Base-by-base conservation (phyloP, 202 grass and related monocot genomes). In the Elaeis oleifera region DNA sequence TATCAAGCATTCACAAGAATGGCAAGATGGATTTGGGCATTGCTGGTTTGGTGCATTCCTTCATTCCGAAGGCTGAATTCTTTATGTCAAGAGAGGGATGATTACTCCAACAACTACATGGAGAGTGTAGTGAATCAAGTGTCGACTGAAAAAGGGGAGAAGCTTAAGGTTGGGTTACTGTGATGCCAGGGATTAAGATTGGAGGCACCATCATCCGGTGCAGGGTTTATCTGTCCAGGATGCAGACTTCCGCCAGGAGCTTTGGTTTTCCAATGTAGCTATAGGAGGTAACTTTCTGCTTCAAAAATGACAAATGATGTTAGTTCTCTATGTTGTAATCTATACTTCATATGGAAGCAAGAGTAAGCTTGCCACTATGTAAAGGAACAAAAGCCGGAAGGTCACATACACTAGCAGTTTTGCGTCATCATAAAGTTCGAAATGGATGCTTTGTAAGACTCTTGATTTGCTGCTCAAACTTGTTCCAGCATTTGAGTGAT, bases 121-220 rank as follows among this genome's bases (percentile, higher is more conserved):
- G 84, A 90, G 70, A 66, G 71, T 70, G 80, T 88, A 5, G 70
- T 83, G 6, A 27, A 72, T 53, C 73, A 71, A 51, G 50, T 76
- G 39, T 78, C 28, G 6, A 49, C 50, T 15, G 70, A 69, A 23
- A 64, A 65, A 58, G 81, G 65, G 16, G 66, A 85, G 24, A 65
- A 23, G 14, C n/a, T 73, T 18, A 79, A 14, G 71, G 87, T 88
- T 59, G 91, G 87, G 18, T 88, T 79, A 88, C 87, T 8, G 79
- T 96, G 23, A 85, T 83, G 59, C 87, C 91, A 0, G 87, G 91
- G 23, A 90, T 85, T 83, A 88, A 84, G 70, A 83, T 96, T 36
- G 87, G 81, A 61, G 76, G 80, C 79, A 77, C 69, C 39, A 64
- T 88, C 55, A 53, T 90, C 67, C 74, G 72, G 16, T 85, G 83